phyloP scores from a whole-genome alignment of 2,329 filamentous ascomycete species.

The Neonectria hederae region DNA sequence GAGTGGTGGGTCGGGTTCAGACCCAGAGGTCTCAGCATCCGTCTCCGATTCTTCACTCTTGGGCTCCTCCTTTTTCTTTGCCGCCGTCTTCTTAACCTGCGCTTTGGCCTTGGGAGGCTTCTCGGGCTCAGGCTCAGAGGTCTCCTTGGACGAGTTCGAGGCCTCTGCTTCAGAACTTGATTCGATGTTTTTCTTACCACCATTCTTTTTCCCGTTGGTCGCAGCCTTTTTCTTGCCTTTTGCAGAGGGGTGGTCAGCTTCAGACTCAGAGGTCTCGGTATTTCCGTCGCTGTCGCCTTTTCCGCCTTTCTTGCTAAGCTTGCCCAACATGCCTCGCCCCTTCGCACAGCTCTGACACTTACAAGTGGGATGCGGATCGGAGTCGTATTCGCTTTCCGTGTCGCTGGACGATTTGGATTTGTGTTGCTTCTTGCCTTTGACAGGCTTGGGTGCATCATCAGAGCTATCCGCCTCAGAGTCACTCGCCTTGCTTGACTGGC shows the following conservation, averaged over 20 bases:
- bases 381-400: conserved; percentile 42
- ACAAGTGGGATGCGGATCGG: conserved; percentile 48
- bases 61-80: conserved; percentile 25
- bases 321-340: conserved; percentile 34
- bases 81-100: conserved; percentile 21
- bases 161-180: conserved; percentile 40
- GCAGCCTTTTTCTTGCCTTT: conserved; percentile 33
- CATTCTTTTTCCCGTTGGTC: conserved; percentile 35
- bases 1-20: conserved; percentile 23
- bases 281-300: conserved; percentile 18
- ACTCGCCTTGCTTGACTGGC: conserved; percentile 33
- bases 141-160: conserved; percentile 36
- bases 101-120: conserved; percentile 23
- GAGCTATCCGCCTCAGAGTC: conserved; percentile 33
- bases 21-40: conserved; percentile 28
- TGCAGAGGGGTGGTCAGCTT: conserved; percentile 26
- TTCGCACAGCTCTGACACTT: conserved; percentile 40
- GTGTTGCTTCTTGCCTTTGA: conserved; percentile 33
- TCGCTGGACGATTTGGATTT: conserved; percentile 24
- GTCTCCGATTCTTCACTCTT: conserved; percentile 28
- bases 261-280: conserved; percentile 33
- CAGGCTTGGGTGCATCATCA: conserved; percentile 19
- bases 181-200: conserved; percentile 32
- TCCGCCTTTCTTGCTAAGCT: conserved; percentile 33
- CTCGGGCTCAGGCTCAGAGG: conserved; percentile 31